These are phyloP conservation scores for Alternaria novae-zelandiae DNA, from an alignment of 2,329 filamentous ascomycete genomes.

Conservation along the genomic window DNA sequence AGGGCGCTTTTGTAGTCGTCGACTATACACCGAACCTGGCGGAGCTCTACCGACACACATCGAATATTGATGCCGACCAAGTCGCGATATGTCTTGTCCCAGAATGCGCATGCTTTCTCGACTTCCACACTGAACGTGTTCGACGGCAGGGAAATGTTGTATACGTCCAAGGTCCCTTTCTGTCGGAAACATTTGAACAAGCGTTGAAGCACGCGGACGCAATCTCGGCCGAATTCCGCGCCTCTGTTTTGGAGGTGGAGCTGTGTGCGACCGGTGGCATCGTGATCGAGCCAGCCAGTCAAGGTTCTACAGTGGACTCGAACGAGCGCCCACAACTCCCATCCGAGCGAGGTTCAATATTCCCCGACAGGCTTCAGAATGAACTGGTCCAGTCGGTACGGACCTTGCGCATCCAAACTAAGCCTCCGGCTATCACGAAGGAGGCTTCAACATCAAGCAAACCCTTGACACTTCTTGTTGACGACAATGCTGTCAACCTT, in stretches of 20 bases:
- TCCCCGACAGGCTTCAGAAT: conserved; percentile 8
- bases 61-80: conserved; percentile 16
- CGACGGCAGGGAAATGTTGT: conserved; percentile 25
- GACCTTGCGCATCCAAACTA: conserved; percentile 8
- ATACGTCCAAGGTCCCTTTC: conserved; percentile 38
- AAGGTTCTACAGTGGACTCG: not conserved
- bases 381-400: conserved; percentile 18
- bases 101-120: conserved; percentile 23
- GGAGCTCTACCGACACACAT: conserved; percentile 21
- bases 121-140: conserved; percentile 20
- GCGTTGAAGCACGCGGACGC: conserved; percentile 20
- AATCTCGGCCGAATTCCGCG: conserved; percentile 14
- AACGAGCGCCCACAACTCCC: not conserved
- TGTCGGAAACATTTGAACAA: conserved; percentile 23
- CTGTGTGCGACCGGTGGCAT: not conserved
- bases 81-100: conserved; percentile 41
- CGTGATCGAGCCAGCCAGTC: not conserved
- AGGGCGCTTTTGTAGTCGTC: conserved; percentile 29
- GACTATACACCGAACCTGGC: conserved; percentile 30
- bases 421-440: not conserved
- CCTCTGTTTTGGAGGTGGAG: not conserved
- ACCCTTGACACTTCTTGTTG: conserved; percentile 50
- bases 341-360: conserved; percentile 8
- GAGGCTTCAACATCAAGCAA: conserved; percentile 3
- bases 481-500: conserved; percentile 56